Percentiles rank a stretch among this genome's conserved stretches.
Conservation (phyloP, 2,329 filamentous ascomycete species). For the Tolypocladium ophioglossoides region DNA sequence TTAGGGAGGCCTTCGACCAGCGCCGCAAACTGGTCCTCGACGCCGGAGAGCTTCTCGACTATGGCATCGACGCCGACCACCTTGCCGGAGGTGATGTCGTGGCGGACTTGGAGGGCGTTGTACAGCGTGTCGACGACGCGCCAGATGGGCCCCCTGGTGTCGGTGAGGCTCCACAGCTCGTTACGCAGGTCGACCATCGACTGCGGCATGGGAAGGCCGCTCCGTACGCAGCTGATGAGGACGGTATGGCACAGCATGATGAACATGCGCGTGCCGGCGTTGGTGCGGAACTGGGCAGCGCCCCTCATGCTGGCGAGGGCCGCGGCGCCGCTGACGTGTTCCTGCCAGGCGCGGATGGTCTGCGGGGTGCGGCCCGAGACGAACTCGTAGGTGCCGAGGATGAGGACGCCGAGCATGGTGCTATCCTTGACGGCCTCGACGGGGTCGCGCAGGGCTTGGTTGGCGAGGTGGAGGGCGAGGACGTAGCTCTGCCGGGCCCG, state of each 20-base stretch:
- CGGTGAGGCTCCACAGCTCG: conserved; percentile 25
- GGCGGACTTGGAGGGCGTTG: conserved; percentile 33
- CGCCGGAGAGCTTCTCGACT: conserved; percentile 23
- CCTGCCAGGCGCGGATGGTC: conserved; percentile 39
- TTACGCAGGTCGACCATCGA: conserved; percentile 34
- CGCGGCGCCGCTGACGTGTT: conserved; percentile 42
- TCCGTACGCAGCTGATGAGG: conserved; percentile 41
- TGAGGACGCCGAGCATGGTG: conserved; percentile 42
- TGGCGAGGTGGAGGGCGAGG: conserved; percentile 38
- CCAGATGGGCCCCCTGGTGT: conserved; percentile 28
- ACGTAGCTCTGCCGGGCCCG: conserved; percentile 40
- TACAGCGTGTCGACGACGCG: conserved; percentile 33
- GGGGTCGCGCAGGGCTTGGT: conserved; percentile 35
- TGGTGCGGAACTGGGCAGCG: conserved; percentile 31
- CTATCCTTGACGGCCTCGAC: conserved; percentile 32
- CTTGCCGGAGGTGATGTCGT: conserved; percentile 30
- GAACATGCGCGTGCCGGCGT: conserved; percentile 39
- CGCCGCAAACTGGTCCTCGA: conserved; percentile 32
- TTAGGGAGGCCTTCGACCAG: conserved; percentile 27
- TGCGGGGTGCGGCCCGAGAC: conserved; percentile 34
- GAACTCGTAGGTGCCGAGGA: conserved; percentile 44
- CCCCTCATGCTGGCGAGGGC: conserved; percentile 40
- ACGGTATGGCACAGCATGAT: conserved; percentile 41
- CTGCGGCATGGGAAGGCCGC: conserved; percentile 35
- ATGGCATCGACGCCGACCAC: conserved; percentile 24